A percentile compares a stretch with the other conserved stretches of the same genome.
phyloP scores from a whole-genome alignment of 2,329 filamentous ascomycete species.

The Helotiales sp. region DNA sequence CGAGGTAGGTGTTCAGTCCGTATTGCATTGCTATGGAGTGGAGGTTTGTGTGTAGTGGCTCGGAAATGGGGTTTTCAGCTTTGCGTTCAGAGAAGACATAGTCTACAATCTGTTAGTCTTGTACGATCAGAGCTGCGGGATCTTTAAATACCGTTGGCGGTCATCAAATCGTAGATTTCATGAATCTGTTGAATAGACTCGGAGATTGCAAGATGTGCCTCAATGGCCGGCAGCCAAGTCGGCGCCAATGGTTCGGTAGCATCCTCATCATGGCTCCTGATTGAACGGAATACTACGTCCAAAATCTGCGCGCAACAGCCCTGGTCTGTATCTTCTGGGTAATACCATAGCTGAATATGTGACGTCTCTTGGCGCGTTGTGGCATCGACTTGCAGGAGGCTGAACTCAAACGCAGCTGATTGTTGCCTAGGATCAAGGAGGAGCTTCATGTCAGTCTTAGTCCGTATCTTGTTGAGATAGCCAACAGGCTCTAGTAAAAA shows the following conservation, averaged over 20 bases:
- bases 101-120: too few species aligned
- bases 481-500: background rate
- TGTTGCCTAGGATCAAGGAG: background rate
- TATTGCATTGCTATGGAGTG: background rate
- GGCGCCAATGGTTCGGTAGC: too few species aligned
- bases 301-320: too few species aligned
- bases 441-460: background rate
- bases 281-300: too few species aligned
- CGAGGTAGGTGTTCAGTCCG: background rate
- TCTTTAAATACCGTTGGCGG: background rate
- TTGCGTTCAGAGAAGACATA: background rate
- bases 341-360: too few species aligned
- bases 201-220: background rate
- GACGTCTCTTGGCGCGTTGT: background rate
- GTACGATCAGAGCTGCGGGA: too few species aligned
- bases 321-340: too few species aligned
- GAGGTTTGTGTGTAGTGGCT: background rate
- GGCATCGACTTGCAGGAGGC: background rate
- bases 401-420: background rate
- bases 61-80: background rate
- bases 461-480: background rate
- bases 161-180: background rate
- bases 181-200: background rate
- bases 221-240: background rate
- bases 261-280: too few species aligned